Conservation (phyloP, 1,284 basidiomycete species). For the Malassezia equina region DNA sequence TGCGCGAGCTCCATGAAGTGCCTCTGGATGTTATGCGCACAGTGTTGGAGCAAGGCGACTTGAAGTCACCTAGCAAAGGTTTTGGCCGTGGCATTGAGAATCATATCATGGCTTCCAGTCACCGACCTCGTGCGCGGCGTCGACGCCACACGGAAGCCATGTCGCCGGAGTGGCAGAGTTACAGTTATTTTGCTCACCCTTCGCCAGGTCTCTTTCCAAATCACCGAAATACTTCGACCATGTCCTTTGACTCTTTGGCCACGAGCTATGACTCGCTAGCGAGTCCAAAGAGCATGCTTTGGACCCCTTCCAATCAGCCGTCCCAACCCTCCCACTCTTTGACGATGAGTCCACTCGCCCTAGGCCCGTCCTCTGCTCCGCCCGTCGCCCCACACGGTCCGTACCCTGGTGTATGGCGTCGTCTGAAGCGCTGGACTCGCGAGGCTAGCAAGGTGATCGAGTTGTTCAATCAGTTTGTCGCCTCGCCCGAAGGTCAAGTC, state of each 20-base stretch:
- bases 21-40: slow-evolving; percentile 44
- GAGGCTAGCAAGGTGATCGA: slow-evolving; percentile 43
- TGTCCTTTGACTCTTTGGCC: slow-evolving; percentile 44
- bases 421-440: slow-evolving; percentile 43
- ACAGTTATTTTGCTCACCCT: slow-evolving; percentile 18
- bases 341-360: slow-evolving; percentile 24
- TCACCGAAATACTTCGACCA: slow-evolving; percentile 32
- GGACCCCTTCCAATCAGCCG: not conserved
- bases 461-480: slow-evolving; percentile 31
- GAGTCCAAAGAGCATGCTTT: slow-evolving; percentile 17
- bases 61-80: slow-evolving; percentile 31
- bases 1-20: slow-evolving; percentile 46
- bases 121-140: slow-evolving; percentile 25
- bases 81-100: slow-evolving; percentile 46
- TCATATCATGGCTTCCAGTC: slow-evolving; percentile 41
- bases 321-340: not conserved
- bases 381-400: slow-evolving; percentile 16
- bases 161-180: slow-evolving; percentile 2
- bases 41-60: slow-evolving; percentile 44
- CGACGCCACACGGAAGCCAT: not conserved
- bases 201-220: slow-evolving; percentile 7
- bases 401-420: slow-evolving; percentile 45
- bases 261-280: slow-evolving; percentile 42
- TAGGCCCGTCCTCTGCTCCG: slow-evolving; percentile 15
- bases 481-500: slow-evolving; percentile 28